These are phyloP conservation scores for Fraxinus excelsior DNA, from an alignment of 257 asterid species.

Conservation along the genomic window DNA sequence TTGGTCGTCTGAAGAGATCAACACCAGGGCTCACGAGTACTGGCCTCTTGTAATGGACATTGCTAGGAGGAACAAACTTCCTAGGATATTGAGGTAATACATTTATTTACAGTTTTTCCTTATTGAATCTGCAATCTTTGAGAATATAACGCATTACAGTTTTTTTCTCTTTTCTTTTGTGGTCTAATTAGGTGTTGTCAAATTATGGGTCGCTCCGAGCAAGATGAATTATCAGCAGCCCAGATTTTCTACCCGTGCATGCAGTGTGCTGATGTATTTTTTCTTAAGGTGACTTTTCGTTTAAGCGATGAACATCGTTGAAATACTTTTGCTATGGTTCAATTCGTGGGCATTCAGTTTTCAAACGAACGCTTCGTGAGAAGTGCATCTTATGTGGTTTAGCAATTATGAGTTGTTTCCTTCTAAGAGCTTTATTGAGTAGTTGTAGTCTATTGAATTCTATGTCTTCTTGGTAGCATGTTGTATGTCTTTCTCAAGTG, in stretches of 20 bases:
- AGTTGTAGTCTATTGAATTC: neutral
- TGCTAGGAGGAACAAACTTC: constrained; percentile 76
- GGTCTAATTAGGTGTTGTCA: constrained; percentile 60
- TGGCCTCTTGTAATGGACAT: constrained; percentile 96
- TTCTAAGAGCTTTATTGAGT: neutral
- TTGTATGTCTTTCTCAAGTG: neutral
- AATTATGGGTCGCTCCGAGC: constrained; percentile 86
- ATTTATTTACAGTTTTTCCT: neutral
- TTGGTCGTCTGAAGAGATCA: constrained; percentile 93
- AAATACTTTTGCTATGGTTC: neutral
- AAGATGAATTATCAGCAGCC: constrained; percentile 79
- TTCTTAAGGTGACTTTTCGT: constrained; percentile 61
- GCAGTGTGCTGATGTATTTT: constrained; percentile 92
- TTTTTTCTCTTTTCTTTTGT: neutral
- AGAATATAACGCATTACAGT: neutral
- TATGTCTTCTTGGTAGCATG: neutral
- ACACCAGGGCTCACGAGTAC: constrained; percentile 69
- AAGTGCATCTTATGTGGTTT: neutral
- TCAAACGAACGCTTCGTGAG: neutral
- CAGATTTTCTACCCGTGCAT: constrained; percentile 92
- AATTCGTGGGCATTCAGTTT: neutral
- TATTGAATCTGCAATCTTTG: neutral
- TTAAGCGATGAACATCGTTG: neutral
- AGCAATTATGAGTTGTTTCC: neutral
- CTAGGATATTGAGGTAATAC: constrained; percentile 62